Evolutionary conservation across 176 grass and related monocot species (phyloP).

Genomic region (Tillandsia leiboldiana): DNA sequence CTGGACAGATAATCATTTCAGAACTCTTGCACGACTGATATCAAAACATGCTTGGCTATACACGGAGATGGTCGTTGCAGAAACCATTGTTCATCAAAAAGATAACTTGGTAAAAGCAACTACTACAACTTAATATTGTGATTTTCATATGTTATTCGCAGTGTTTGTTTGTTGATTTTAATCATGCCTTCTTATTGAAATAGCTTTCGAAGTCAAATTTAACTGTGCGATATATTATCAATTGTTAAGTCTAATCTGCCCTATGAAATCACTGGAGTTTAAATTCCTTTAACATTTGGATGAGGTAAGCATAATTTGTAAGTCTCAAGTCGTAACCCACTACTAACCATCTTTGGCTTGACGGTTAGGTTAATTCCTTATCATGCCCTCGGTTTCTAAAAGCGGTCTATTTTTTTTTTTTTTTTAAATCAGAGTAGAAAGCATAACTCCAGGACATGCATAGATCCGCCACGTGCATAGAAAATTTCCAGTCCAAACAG

Average conservation of each 20-base stretch:
- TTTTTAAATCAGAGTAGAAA: no score
- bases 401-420: no score
- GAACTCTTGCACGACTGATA: slow-evolving; percentile 78
- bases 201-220: background rate
- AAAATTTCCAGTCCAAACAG: no score
- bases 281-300: no score
- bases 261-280: no score
- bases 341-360: no score
- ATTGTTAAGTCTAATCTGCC: no score
- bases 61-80: slow-evolving; percentile 96
- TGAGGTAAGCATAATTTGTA: background rate
- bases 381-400: no score
- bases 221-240: no score
- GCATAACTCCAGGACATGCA: no score
- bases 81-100: slow-evolving; percentile 85
- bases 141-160: background rate
- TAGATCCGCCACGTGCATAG: no score
- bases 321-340: background rate
- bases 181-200: background rate
- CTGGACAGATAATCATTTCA: slow-evolving; percentile 91
- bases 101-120: slow-evolving; percentile 55
- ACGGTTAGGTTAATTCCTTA: no score
- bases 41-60: slow-evolving; percentile 86
- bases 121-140: background rate
- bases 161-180: background rate